A percentile compares a stretch with the other conserved stretches of the same genome.
These are phyloP conservation scores for Clitoria ternatea DNA, from an alignment of 306 rosid species.

Conservation along the genomic window DNA sequence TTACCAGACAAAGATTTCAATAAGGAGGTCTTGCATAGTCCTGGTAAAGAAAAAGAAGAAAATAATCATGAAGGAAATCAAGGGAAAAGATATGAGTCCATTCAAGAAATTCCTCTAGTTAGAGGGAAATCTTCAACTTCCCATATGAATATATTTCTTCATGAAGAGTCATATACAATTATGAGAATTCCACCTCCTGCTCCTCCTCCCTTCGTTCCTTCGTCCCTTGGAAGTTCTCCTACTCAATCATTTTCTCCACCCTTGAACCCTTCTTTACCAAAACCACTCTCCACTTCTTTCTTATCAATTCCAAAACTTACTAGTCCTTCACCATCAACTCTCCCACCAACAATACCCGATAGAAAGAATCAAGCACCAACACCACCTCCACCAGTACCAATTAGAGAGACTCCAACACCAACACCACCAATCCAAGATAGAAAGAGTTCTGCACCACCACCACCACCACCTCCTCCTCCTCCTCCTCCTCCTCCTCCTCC, in stretches of 20 bases:
- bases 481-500: conserved; percentile 28
- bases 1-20: conserved; percentile 15
- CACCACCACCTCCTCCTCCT: conserved; percentile 17
- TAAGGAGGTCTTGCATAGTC: conserved; percentile 29
- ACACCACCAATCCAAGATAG: background rate
- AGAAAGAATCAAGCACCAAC: background rate
- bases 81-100: conserved; percentile 13
- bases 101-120: conserved; percentile 72
- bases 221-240: conserved; percentile 18
- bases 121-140: conserved; percentile 80
- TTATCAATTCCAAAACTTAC: conserved; percentile 28
- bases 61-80: conserved; percentile 17
- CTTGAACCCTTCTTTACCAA: conserved; percentile 31
- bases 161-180: conserved; percentile 31
- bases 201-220: conserved; percentile 20
- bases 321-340: conserved; percentile 14
- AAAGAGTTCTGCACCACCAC: conserved; percentile 5
- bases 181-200: conserved; percentile 34
- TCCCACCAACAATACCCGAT: background rate
- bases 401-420: background rate
- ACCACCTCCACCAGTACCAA: background rate
- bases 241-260: conserved; percentile 25
- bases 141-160: conserved; percentile 35
- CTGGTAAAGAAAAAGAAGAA: background rate
- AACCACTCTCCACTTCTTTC: conserved; percentile 29